Conservation (phyloP, 163 green algal genomes). For the Picocystis sp. region DNA sequence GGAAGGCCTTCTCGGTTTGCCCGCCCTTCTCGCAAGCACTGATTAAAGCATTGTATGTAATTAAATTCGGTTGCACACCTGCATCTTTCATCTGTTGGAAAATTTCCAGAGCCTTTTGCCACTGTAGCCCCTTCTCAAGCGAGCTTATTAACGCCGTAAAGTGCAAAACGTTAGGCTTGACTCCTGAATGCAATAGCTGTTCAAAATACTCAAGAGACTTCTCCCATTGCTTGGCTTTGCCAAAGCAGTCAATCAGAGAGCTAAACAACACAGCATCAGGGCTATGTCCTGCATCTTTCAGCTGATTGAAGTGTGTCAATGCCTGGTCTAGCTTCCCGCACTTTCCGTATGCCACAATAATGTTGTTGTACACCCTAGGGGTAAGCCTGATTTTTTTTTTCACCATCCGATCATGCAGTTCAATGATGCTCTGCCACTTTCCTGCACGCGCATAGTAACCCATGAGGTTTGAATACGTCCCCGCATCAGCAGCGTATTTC, state of each 20-base stretch:
- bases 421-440: slow-evolving; percentile 6
- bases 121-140: slow-evolving; percentile 2
- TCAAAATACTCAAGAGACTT: slow-evolving; percentile 2
- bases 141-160: slow-evolving; percentile 12
- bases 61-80: slow-evolving; percentile 8
- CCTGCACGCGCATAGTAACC: slow-evolving; percentile 4
- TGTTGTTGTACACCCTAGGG: too few relatives aligned
- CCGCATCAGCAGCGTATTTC: too few relatives aligned
- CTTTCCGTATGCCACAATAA: too few relatives aligned
- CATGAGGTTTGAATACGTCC: slow-evolving; percentile 9
- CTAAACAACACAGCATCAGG: slow-evolving; percentile 6
- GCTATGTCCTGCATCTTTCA: too few relatives aligned
- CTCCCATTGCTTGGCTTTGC: slow-evolving; percentile 7
- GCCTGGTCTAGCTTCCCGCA: too few relatives aligned
- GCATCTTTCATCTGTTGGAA: slow-evolving; percentile 11
- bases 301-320: too few relatives aligned
- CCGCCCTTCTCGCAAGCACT: slow-evolving; percentile 7
- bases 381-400: too few relatives aligned
- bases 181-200: slow-evolving; percentile 9
- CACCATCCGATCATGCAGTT: slow-evolving; percentile 2
- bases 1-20: too few relatives aligned
- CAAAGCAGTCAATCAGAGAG: slow-evolving; percentile 9
- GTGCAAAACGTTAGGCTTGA: slow-evolving; percentile 9
- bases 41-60: slow-evolving; percentile 17
- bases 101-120: background rate